These are phyloP conservation scores for Fusarium pseudograminearum DNA, from an alignment of 2,329 filamentous ascomycete genomes.

Conservation along the genomic window DNA sequence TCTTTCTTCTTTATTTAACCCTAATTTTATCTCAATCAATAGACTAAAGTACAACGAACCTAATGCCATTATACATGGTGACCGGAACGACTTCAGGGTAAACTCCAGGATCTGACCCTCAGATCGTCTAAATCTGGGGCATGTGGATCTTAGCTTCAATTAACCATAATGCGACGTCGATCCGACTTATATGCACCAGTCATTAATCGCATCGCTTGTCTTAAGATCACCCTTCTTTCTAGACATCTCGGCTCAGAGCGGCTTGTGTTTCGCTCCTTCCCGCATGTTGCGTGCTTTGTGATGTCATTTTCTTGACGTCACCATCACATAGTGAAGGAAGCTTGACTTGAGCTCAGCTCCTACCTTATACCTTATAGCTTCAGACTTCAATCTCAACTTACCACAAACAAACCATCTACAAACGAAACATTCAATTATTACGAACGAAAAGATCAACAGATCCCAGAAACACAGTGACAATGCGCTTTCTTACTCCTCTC, in stretches of 20 bases:
- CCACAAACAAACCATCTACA: constrained; percentile 2
- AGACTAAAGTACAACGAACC: too few relatives aligned
- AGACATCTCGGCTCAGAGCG: constrained; percentile 9
- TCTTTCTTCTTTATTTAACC: too few relatives aligned
- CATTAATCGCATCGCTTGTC: not conserved
- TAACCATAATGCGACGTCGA: not conserved
- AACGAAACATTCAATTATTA: accelerated
- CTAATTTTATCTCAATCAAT: too few relatives aligned
- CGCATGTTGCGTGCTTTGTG: constrained; percentile 11
- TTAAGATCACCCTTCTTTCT: not conserved
- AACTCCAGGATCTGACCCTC: not conserved
- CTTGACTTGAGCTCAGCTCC: constrained; percentile 15
- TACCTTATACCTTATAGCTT: not conserved
- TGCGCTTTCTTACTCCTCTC: constrained; percentile 30
- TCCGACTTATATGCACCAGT: not conserved
- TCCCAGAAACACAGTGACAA: not conserved
- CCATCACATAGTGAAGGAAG: constrained; percentile 6
- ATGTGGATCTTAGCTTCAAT: constrained; percentile 10
- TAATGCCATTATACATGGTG: too few relatives aligned
- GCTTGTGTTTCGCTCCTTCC: not conserved
- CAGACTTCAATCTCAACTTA: not conserved
- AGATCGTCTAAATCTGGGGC: not conserved
- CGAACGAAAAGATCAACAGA: not conserved
- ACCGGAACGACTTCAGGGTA: constrained; percentile 30
- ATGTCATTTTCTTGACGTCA: constrained; percentile 46